These are phyloP conservation scores for Limtongia smithiae DNA, from an alignment of 805 yeast genomes.

Conservation along the genomic window DNA sequence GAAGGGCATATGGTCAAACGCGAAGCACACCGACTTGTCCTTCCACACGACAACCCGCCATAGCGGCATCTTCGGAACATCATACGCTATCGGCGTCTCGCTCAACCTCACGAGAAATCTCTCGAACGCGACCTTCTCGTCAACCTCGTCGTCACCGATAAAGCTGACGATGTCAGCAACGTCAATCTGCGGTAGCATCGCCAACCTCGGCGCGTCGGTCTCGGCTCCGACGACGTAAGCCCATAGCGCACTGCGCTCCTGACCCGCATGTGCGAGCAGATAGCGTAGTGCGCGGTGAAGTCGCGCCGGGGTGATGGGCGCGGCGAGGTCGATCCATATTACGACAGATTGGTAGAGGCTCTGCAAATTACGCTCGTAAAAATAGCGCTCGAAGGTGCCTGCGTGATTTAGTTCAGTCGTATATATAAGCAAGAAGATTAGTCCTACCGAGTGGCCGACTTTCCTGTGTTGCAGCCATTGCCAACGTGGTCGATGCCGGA, in stretches of 20 bases:
- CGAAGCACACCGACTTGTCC: not conserved
- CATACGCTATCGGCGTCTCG: not conserved
- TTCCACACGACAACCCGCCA: conserved; percentile 10
- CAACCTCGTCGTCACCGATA: not conserved
- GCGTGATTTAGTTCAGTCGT: not conserved
- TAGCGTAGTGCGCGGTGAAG: too few species aligned
- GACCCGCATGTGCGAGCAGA: too few species aligned
- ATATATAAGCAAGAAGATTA: not conserved
- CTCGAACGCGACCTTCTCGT: not conserved
- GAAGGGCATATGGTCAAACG: conserved; percentile 7
- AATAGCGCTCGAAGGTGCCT: conserved; percentile 10
- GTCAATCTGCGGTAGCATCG: not conserved
- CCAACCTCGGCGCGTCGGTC: not conserved
- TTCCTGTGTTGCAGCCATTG: too few species aligned
- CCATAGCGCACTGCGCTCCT: conserved; percentile 13
- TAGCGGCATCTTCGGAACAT: not conserved
- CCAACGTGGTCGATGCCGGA: too few species aligned
- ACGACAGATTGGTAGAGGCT: conserved; percentile 7
- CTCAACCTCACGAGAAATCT: not conserved
- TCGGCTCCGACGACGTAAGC: not conserved
- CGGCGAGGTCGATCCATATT: conserved; percentile 3
- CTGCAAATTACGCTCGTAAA: conserved; percentile 1
- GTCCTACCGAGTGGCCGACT: too few species aligned
- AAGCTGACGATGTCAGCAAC: conserved; percentile 2
- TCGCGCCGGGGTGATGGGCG: not conserved